These are phyloP conservation scores for Calonectria pteridis DNA, from an alignment of 2,329 filamentous ascomycete genomes.

Conservation along the genomic window DNA sequence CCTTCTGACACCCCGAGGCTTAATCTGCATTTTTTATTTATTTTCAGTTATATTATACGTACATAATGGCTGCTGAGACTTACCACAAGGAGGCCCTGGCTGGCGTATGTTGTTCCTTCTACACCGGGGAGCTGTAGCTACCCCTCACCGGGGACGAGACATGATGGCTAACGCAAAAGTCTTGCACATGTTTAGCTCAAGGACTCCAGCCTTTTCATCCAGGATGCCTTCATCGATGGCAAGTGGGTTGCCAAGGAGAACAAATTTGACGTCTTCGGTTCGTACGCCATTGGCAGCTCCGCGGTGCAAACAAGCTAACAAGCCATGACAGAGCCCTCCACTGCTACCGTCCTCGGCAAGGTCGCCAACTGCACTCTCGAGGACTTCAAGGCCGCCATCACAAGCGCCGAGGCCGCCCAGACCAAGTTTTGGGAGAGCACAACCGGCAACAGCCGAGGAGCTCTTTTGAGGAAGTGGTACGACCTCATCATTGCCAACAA, in stretches of 20 bases:
- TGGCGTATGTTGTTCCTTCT: conserved; percentile 32
- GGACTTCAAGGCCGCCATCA: conserved; percentile 44
- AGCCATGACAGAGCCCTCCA: conserved; percentile 39
- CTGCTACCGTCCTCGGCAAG: conserved; percentile 43
- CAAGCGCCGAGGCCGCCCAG: conserved; percentile 43
- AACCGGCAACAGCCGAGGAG: conserved; percentile 44
- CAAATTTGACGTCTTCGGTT: conserved; percentile 46
- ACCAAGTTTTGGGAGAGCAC: conserved; percentile 43
- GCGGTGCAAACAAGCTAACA: background rate
- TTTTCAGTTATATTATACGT: conserved; percentile 8
- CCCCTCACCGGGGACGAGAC: background rate
- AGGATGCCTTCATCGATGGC: conserved; percentile 45
- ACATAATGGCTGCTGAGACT: conserved; percentile 43
- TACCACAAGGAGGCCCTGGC: conserved; percentile 46
- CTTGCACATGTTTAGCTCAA: conserved; percentile 36
- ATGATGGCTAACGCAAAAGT: conserved; percentile 27
- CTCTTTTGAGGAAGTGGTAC: conserved; percentile 45
- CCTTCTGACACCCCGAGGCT: background rate
- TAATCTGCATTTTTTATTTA: conserved; percentile 27
- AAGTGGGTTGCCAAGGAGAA: conserved; percentile 46
- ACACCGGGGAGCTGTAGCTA: background rate
- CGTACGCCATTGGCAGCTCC: conserved; percentile 14
- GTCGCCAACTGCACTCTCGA: conserved; percentile 45
- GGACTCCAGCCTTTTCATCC: conserved; percentile 44
- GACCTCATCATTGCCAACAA: conserved; percentile 44